Conservation (phyloP, 2,329 filamentous ascomycete genomes). For the Penicillium sp. region DNA sequence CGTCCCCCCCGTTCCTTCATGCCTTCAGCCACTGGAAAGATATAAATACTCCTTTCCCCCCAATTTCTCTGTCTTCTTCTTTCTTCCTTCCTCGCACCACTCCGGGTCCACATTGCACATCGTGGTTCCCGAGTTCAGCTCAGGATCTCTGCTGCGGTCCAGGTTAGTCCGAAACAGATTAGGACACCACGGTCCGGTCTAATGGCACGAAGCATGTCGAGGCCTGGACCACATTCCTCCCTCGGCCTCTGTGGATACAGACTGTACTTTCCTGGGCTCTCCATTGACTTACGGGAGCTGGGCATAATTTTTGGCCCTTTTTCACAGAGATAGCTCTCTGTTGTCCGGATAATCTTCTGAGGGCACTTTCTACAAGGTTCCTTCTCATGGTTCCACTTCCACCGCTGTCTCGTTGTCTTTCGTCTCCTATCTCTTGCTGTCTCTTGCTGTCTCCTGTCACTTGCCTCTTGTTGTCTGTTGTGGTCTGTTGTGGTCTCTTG, state of each 20-base stretch:
- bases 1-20: background rate
- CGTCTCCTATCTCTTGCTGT: background rate
- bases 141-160: no score
- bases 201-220: background rate
- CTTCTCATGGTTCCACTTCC: background rate
- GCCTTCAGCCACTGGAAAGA: background rate
- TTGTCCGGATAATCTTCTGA: background rate
- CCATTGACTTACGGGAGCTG: background rate
- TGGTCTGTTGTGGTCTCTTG: background rate
- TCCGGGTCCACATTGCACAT: background rate
- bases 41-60: background rate
- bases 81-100: background rate
- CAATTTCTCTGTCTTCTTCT: background rate
- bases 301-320: background rate
- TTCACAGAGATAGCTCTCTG: background rate
- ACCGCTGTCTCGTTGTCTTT: background rate
- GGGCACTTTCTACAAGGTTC: background rate
- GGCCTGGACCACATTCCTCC: no score
- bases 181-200: no score
- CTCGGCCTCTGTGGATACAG: background rate
- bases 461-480: background rate
- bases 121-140: background rate
- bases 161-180: background rate
- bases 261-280: background rate
- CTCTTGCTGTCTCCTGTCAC: background rate